phyloP scores from a whole-genome alignment of 345 rosid genomes.

The Citrus medica region DNA sequence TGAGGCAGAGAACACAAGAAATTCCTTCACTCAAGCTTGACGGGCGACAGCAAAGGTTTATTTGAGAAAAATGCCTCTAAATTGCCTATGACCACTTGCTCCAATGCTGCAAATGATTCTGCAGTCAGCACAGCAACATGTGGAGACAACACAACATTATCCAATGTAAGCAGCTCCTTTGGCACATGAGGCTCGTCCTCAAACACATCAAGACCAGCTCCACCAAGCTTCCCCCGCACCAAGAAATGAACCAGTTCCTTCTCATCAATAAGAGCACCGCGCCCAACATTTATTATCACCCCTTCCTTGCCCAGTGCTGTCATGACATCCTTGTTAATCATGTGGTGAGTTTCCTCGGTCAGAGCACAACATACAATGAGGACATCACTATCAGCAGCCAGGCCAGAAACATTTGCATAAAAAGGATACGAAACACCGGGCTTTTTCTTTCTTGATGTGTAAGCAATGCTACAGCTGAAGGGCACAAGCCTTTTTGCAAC shows the following conservation, averaged over 20 bases:
- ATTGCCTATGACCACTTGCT: conserved; percentile 42
- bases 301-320: conserved; percentile 40
- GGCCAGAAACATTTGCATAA: conserved; percentile 29
- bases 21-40: conserved; percentile 2
- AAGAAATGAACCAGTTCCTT: conserved; percentile 60
- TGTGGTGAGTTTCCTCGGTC: conserved; percentile 43
- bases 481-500: conserved; percentile 40
- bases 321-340: conserved; percentile 44
- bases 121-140: conserved; percentile 53
- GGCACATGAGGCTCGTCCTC: conserved; percentile 71
- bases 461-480: conserved; percentile 42
- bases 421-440: conserved; percentile 25
- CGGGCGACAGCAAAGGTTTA: conserved; percentile 40
- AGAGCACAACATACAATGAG: conserved; percentile 49
- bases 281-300: conserved; percentile 52
- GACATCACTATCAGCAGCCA: conserved; percentile 37
- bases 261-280: conserved; percentile 53
- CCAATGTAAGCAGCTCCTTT: conserved; percentile 40
- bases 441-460: conserved; percentile 38
- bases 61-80: conserved; percentile 64
- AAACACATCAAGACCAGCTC: conserved; percentile 83
- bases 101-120: conserved; percentile 37
- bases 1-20: neutral
- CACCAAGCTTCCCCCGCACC: conserved; percentile 56
- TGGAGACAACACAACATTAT: conserved; percentile 77